phyloP scores from a whole-genome alignment of 768 basidiomycete species.

The Panus rudis region DNA sequence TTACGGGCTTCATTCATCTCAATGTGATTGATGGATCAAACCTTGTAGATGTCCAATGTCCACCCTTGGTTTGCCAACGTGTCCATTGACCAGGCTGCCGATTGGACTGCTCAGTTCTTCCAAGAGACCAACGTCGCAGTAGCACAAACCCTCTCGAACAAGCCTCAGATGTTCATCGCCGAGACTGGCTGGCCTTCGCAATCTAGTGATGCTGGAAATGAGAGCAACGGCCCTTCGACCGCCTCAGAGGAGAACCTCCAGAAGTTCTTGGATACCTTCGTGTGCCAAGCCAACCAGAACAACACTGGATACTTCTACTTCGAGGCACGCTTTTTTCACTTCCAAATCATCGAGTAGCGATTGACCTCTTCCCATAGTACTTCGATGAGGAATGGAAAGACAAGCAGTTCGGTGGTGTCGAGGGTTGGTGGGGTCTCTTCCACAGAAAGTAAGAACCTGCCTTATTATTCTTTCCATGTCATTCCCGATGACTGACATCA shows the following conservation, averaged over 20 bases:
- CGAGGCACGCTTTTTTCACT: conserved; percentile 38
- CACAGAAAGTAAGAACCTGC: conserved; percentile 39
- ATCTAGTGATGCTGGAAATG: conserved; percentile 52
- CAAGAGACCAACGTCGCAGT: conserved; percentile 49
- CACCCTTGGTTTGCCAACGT: conserved; percentile 93
- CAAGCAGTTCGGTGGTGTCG: conserved; percentile 72
- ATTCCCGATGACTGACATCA: conserved; percentile 22
- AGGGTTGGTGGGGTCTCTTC: conserved; percentile 66
- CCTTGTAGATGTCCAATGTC: conserved; percentile 72
- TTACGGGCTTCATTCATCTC: neutral
- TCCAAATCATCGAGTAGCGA: conserved; percentile 3
- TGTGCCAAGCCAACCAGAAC: conserved; percentile 81
- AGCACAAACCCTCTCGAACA: conserved; percentile 57
- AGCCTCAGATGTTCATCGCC: conserved; percentile 82
- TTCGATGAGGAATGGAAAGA: conserved; percentile 63
- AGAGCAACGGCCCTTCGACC: conserved; percentile 58
- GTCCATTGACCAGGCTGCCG: conserved; percentile 56
- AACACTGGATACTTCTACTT: conserved; percentile 86
- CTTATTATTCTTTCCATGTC: neutral
- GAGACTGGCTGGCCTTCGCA: conserved; percentile 85
- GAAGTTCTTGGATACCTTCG: conserved; percentile 79
- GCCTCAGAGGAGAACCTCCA: conserved; percentile 64
- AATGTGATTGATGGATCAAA: neutral
- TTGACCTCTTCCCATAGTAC: conserved; percentile 34
- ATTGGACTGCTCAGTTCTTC: conserved; percentile 83